Base-by-base conservation (phyloP, 768 basidiomycete genomes). In the Kwoniella shandongensis region DNA sequence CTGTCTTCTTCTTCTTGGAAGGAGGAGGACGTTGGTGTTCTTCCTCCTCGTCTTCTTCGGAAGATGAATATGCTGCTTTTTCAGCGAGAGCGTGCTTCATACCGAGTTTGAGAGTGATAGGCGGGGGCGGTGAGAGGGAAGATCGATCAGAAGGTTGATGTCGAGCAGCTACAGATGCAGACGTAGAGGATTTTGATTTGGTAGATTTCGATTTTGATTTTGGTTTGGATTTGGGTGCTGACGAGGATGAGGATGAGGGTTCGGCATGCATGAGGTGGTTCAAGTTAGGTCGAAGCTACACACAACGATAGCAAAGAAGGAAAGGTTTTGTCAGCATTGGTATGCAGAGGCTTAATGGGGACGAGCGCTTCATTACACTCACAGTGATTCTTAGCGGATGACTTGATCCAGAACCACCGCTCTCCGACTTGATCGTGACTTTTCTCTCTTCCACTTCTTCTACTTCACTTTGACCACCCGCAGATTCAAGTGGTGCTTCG, bases 121-220 rank as follows among this genome's bases (percentile, higher is more conserved):
- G 70, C 38, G 67, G 70, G 17, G 70, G 70, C 13, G 70, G 70
- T 12, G 68, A 69, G 20, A 69, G 49, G 1, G 70, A 72, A n/a
- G 70, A 72, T 39, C 70, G 57, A n/a, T 67, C 63, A 26, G 32
- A 32, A 13, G 32, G 32, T 32, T 57, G 35, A 1, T 50, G 32
- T 20, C 45, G 40, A 20, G 11, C 30, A n/a, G n/a, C n/a, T n/a
- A n/a, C n/a, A n/a, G n/a, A n/a, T n/a, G n/a, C n/a, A 13, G 46
- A 35, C 30, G 51, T n/a, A 15, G 29, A 22, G n/a, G 30, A 23
- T 46, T 54, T 45, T 6, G 20, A 35, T 13, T 54, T 55, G 22
- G 32, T 26, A 23, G 35, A 25, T 26, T 54, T 55, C 15, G 45
- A 15, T 47, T 46, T 47, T 1, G 45, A 35, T 18, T 42, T 42